These are phyloP conservation scores for Plectranthus barbatus DNA, from an alignment of 257 asterid genomes.

Conservation along the genomic window DNA sequence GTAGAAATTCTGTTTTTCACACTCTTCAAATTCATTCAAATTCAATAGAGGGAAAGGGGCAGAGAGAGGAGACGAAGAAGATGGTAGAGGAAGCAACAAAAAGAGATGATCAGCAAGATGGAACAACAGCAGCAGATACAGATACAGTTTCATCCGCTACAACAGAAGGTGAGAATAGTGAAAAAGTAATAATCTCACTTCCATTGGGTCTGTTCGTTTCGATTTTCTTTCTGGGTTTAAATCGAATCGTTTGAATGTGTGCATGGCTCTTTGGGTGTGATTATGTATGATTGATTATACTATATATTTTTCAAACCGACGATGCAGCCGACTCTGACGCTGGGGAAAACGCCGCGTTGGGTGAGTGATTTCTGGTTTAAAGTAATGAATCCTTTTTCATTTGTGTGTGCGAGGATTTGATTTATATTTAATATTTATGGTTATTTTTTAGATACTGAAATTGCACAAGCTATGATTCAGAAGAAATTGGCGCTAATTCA, in stretches of 20 bases:
- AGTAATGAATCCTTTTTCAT: background rate
- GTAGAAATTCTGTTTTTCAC: background rate
- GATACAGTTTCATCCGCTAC: background rate
- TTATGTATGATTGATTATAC: too few species aligned
- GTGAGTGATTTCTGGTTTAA: background rate
- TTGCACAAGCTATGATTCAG: conserved; percentile 36
- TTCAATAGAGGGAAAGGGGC: too few species aligned
- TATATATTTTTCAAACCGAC: conserved; percentile 5
- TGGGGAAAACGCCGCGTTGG: conserved; percentile 19
- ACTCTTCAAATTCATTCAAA: background rate
- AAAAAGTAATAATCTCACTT: background rate
- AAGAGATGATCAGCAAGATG: background rate
- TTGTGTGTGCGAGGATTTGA: background rate
- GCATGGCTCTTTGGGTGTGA: too few species aligned
- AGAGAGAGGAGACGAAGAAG: too few species aligned
- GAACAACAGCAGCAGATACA: background rate
- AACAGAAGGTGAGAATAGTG: background rate
- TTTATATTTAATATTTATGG: background rate
- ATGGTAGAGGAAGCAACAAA: conserved; percentile 16
- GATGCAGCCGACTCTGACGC: conserved; percentile 11
- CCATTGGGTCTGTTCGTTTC: background rate
- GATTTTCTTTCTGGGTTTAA: conserved; percentile 11
- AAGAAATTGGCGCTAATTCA: conserved; percentile 49
- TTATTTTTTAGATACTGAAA: conserved; percentile 22
- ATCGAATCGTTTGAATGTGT: too few species aligned